These are phyloP conservation scores for Nakaseomyces uthaithaninus DNA, from an alignment of 1,139 yeast genomes.

Conservation along the genomic window DNA sequence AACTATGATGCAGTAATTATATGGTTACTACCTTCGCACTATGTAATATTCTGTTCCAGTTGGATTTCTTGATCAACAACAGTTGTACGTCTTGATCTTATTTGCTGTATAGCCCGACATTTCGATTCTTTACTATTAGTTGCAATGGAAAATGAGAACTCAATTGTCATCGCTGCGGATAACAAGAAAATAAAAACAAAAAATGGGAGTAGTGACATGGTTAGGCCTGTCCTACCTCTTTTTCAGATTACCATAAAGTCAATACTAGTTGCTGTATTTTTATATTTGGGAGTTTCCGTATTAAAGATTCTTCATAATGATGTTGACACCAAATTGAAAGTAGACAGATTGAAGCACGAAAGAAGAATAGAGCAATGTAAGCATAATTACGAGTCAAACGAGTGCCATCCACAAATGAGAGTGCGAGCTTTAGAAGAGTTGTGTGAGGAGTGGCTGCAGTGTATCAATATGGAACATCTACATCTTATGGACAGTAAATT, in stretches of 20 bases:
- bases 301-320: conserved; percentile 38
- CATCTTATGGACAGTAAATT: conserved; percentile 33
- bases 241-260: not conserved
- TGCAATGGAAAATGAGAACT: too few species aligned
- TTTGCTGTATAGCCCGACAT: too few species aligned
- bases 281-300: not conserved
- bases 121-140: too few species aligned
- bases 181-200: not conserved
- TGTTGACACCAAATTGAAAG: conserved; percentile 41
- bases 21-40: too few species aligned
- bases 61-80: too few species aligned
- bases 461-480: conserved; percentile 49
- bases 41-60: too few species aligned
- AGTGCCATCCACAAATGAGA: conserved; percentile 48
- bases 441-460: conserved; percentile 54
- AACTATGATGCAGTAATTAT: too few species aligned
- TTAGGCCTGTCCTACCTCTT: not conserved
- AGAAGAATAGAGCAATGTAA: conserved; percentile 44
- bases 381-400: conserved; percentile 44
- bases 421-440: conserved; percentile 51
- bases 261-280: not conserved
- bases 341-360: conserved; percentile 21
- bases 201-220: not conserved
- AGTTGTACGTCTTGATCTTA: too few species aligned
- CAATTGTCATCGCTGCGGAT: not conserved